Base-by-base conservation (phyloP, 768 basidiomycete genomes). In the Russula sp. region DNA sequence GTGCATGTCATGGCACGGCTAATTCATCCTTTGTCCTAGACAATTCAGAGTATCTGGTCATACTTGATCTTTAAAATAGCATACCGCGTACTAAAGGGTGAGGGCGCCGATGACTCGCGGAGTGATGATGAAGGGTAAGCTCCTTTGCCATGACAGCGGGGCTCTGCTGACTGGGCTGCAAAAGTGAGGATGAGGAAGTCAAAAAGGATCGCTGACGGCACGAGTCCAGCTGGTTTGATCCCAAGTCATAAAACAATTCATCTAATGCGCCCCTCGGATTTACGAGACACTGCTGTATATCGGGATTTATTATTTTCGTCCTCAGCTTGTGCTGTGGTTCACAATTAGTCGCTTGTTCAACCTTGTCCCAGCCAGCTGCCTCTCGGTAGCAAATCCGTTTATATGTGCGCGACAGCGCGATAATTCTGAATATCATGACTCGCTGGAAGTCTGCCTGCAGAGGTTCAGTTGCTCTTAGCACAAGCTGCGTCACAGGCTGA, bases 1-100 rank as follows among this genome's bases (percentile, higher is more conserved):
- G 7, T 50, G 18, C 57, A 7, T 32, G 48, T 27, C 5, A 27
- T 35, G 50, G 34, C 5, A 34, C 14, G 49, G 65, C 39, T 66
- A 66, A 53, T 71, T 32, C 35, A 3, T 7, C 13, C 22, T n/a
- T 31, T 32, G 16, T 27, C 45, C 10, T 65, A 91, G 89, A 70
- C 84, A n/a, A 68, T 93, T 18, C 90, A 93, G 72, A 73, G 84
- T 14, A 72, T 91, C 34, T 98, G 96, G 96, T 92, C 93, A 73
- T 77, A 78, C 68, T 86, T 90, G 85, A 94, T 96, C 66, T 84
- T 84, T 66, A 82, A 85, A 34, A 81, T 97, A 27, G 91, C 91
- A n/a, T 91, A 83, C 75, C 79, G 85, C 32, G 94, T 95, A 39
- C 75, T 95, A 18, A 78, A 76, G 10, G 91, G 89, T 0, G 76